Evolutionary conservation across 1,284 basidiomycete genomes (phyloP).

Genomic region (Ganoderma leucocontextum): DNA sequence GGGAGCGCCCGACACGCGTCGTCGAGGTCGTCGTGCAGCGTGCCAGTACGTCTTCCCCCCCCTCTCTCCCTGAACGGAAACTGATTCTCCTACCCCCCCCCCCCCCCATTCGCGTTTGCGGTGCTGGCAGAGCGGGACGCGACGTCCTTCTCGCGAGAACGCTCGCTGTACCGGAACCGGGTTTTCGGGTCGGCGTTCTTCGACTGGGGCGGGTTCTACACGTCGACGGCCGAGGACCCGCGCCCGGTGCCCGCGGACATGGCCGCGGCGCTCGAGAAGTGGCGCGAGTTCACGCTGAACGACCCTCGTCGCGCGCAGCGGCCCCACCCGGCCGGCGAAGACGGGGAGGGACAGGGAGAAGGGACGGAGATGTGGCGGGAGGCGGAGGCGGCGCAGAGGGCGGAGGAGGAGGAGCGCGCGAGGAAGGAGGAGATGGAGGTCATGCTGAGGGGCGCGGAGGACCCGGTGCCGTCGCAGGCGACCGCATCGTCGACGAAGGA

Average conservation of each 20-base stretch:
- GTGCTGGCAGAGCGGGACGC: neutral
- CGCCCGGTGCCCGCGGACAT: conserved; percentile 13
- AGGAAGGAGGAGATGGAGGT: neutral
- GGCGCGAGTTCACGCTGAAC: conserved; percentile 9
- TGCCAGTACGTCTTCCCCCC: conserved; percentile 29
- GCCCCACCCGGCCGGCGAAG: neutral
- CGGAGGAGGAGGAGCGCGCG: neutral
- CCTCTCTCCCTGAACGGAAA: neutral
- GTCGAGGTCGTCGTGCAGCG: conserved; percentile 36
- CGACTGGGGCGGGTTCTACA: conserved; percentile 37
- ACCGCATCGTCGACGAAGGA: neutral
- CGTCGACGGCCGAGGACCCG: conserved; percentile 14
- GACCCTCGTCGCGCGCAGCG: neutral
- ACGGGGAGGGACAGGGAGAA: neutral
- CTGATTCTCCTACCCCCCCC: neutral
- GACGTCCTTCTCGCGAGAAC: neutral
- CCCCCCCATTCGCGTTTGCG: no score
- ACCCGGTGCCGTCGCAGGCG: neutral
- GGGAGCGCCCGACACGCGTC: conserved; percentile 16
- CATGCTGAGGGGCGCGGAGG: neutral
- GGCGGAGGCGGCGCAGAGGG: neutral
- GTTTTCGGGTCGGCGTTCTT: conserved; percentile 26
- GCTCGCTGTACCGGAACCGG: neutral
- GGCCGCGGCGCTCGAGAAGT: conserved; percentile 18
- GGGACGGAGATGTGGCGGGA: neutral